Base-by-base conservation (phyloP, 257 asterid genomes). In the Primulina tabacum region DNA sequence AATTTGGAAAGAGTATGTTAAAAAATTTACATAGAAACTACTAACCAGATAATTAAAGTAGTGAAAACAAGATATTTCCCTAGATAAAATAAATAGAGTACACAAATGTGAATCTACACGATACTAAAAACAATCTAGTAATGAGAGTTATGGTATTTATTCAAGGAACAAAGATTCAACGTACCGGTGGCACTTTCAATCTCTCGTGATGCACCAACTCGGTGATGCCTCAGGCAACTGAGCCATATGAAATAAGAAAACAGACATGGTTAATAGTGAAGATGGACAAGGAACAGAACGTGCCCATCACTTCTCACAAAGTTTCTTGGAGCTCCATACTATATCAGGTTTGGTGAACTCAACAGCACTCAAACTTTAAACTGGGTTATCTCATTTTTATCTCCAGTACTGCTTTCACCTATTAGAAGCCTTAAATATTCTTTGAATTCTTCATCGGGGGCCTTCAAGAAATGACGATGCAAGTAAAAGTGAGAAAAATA, bases 391-490 rank as follows among this genome's bases (percentile, higher is more conserved):
- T 89, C 95, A 40, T 91, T 89, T 75, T 88, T 81, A 68, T 89
- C 96, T 68, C 96, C 99, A 7, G 95, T 79, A 85, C 95, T 89
- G 75, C 76, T 89, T 80, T 86, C 95, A 64, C 95, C 96, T 1
- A 83, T 80, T 12, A 89, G 85, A 81, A 87, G 95, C 80, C 97
- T 86, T 67, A 93, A 76, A 77, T 85, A 86, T 82, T 91, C 97
- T 82, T 94, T 97, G 77, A 91, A 94, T 73, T 89, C 97, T 89
- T 94, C 97, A 76, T 91, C 99, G 0, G 97, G 97, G 73, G 97
- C 97, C 99, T 94, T 76, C 66, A 71, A 35, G 59, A 62, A 58
- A 76, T 65, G 43, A 34, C 43, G 8, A 32, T 76, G 68, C 33
- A 47, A 69, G 30, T 66, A 68, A 70, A 71, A 30, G 65, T 2